These are phyloP conservation scores for Chloranthus sessilifolius DNA, from an alignment of 164 flowering plant species.

Conservation along the genomic window DNA sequence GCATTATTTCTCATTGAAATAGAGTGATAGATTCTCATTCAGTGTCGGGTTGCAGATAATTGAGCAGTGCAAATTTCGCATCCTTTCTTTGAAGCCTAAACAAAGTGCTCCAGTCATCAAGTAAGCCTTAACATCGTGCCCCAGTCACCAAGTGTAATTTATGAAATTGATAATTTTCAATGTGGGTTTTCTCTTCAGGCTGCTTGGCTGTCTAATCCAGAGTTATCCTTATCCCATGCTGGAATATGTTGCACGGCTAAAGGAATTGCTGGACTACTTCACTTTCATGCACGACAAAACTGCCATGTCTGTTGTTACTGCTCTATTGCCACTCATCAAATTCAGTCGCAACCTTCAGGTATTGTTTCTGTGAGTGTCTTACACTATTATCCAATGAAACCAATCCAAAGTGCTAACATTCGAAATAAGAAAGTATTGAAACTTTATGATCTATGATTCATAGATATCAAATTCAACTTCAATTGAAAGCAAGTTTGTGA, in stretches of 20 bases:
- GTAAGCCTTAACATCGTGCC: constrained; percentile 67
- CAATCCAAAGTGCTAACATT: too few relatives aligned
- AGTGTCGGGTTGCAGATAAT: constrained; percentile 51
- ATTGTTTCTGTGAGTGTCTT: constrained; percentile 6
- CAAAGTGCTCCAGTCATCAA: constrained; percentile 54
- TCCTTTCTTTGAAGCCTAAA: constrained; percentile 71
- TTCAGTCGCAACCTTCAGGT: constrained; percentile 72
- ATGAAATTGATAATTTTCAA: constrained; percentile 14
- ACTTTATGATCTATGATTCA: too few relatives aligned
- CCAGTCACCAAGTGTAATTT: constrained; percentile 68
- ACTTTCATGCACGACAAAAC: constrained; percentile 56
- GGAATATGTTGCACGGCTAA: constrained; percentile 65
- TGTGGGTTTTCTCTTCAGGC: constrained; percentile 29
- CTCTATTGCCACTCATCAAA: constrained; percentile 65
- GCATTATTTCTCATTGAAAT: not conserved
- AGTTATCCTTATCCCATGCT: constrained; percentile 56
- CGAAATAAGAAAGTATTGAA: too few relatives aligned
- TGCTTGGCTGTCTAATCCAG: constrained; percentile 51
- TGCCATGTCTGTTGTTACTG: constrained; percentile 42
- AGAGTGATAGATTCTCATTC: not conserved
- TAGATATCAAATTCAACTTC: too few relatives aligned
- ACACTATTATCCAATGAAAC: too few relatives aligned
- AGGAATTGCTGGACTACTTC: constrained; percentile 84
- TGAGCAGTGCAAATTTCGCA: constrained; percentile 76
- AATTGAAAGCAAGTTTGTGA: too few relatives aligned